Base-by-base conservation (phyloP, 2,329 filamentous ascomycete species). In the Sporothrix euskadiensis region DNA sequence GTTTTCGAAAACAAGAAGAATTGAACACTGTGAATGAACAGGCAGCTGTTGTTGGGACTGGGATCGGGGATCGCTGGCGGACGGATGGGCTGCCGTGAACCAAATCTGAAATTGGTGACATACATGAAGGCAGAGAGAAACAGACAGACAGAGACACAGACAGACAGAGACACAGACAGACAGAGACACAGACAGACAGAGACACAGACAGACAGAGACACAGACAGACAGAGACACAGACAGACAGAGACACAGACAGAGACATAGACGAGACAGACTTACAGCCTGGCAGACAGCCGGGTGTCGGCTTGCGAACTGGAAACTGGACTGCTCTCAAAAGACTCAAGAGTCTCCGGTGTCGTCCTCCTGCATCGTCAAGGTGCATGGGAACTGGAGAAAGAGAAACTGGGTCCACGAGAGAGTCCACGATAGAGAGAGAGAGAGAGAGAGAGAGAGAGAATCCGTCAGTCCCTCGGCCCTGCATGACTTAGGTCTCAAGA, bases 401-500 rank as follows among this genome's bases (percentile, higher is more conserved):
- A 63, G 59, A 41, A 26, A 56, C 22, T 63, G 35, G 59, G n/a
- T 22, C 35, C 35, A 22, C 7, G 57, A 54, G n/a, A 22, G 8
- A 26, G 26, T 26, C 26, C 26, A 26, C 26, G 26, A 52, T 7
- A 26, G 26, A 26, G 26, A 26, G 26, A 26, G 26, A 26, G 26
- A 26, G 26, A 26, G 26, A 26, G 26, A 26, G 26, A 26, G 26
- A 26, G 26, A 26, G 26, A 26, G 2, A 26, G 26, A 26, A 26
- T 54, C 22, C 52, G 52, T 22, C 19, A 22, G 16, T n/a, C 22
- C 54, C 54, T 35, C 56, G 30, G n/a, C 22, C 52, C 52, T 61
- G 19, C 57, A 61, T 22, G 57, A 39, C 61, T 66, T 39, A 30
- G 61, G 61, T 66, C 61, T 66, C 61, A 47, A 66, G 57, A 47